Base-by-base conservation (phyloP, 305 asterid genomes). In the Salvia sclarea region DNA sequence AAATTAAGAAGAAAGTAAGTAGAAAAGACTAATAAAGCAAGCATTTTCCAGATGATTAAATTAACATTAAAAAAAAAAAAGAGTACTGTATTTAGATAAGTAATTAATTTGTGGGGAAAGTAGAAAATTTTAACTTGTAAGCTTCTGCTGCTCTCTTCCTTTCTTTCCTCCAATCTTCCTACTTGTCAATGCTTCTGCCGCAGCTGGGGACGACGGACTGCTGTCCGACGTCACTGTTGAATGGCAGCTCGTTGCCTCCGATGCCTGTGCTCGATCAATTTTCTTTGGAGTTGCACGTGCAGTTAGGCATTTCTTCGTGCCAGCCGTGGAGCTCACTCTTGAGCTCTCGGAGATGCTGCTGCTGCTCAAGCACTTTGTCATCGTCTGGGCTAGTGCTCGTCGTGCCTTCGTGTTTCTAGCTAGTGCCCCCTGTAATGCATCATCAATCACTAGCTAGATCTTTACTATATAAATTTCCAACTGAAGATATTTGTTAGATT, bases 171-270 rank as follows among this genome's bases (percentile, higher is more conserved):
- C 55, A 31, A 55, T 58, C 5, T 31, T 25, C 70, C 40, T 76
- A 31, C 18, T 69, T 13, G 30, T 52, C 65, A 41, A 69, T 38
- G 30, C 72, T 52, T 71, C 80, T 71, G 74, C 77, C 69, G 74
- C 77, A 50, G 74, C 79, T 10, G 85, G 80, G 63, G 86, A 77
- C 4, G 81, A 70, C 6, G 78, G 71, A 14, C 66, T 76, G 80
- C 83, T 81, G 45, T 75, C 86, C 7, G 83, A 78, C 24, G 82
- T 71, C 35, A 75, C 70, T 28, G 85, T 74, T 66, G 83, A 79
- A 50, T 44, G 81, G 75, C 84, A 76, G 74, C 82, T 78, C 50
- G 80, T 70, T 10, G 58, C 77, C 58, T 75, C 85, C 0, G 81
- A 81, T 45, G 53, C 75, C 20, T 35, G 79, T 57, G 25, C 71